Evolutionary conservation across 192 early-diverging fungal species (phyloP), one percentile per base, ranked within the genome.

Genomic region (Rhizophagus prolifer): DNA sequence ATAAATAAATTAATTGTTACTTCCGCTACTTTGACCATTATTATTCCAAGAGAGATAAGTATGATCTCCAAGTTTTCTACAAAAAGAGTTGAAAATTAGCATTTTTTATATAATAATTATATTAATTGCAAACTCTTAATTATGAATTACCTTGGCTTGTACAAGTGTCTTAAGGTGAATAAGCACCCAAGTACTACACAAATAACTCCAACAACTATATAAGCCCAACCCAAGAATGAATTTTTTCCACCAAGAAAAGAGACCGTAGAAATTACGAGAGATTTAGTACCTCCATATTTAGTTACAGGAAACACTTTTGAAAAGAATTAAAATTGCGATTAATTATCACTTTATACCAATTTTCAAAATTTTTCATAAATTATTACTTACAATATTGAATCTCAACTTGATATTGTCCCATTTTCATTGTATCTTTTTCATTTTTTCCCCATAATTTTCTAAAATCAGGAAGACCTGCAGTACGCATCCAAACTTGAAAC

Each of bases 401-500:
- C 21, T 88, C 80, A 9, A 98, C 81, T 64, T 87, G 77, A 74
- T 95, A 99, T 21, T 82, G 85, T 25, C 96, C 96, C 64, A 74
- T 81, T 68, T 79, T 73, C 80, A 98, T 82, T 16, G 81, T 79
- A 59, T 84, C 84, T 4, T 82, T 70, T 47, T 87, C 87, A 79
- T 95, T 92, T 78, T 88, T 87, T 41, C 94, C 94, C 79, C 93
- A 98, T 60, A 99, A 85, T 83, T 99, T 99, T 67, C 97, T 86
- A 85, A 99, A 99, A 41, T 91, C 95, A 38, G 98, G 98, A 67
- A 97, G 86, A 12, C 97, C 96, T 23, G 95, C 95, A 0, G 94
- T 94, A 47, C 97, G 88, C 96, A 99, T 97, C 98, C 98, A 99
- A 23, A 99, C 98, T 78, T 96, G 93, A 78, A 99, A 94, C 60